phyloP scores from a whole-genome alignment of 495 filamentous ascomycete species.

The Tricharina praecox region DNA sequence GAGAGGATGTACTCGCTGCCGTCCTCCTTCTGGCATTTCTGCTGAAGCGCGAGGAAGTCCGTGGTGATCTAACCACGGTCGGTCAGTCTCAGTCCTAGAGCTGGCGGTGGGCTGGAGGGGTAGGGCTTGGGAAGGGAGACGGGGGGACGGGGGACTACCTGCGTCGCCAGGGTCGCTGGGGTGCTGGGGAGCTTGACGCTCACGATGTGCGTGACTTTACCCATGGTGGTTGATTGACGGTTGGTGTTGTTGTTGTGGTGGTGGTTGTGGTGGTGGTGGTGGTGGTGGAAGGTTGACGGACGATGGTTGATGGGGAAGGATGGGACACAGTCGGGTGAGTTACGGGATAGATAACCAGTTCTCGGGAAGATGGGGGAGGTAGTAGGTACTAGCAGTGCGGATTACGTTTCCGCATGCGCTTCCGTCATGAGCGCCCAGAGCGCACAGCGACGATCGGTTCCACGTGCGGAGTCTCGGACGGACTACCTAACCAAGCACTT shows the following conservation, averaged over 20 bases:
- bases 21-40: conserved; percentile 21
- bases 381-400: no score
- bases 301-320: no score
- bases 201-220: conserved; percentile 5
- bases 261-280: no score
- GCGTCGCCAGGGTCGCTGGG: not conserved
- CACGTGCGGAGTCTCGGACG: no score
- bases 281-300: not conserved
- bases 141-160: not conserved
- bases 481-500: no score
- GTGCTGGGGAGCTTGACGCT: not conserved
- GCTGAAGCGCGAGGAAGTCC: conserved; percentile 29
- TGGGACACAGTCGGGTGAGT: no score
- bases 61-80: conserved; percentile 18
- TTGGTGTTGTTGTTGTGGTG: not conserved
- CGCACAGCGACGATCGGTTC: no score
- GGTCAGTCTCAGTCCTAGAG: no score
- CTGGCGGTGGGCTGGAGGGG: conserved; percentile 7
- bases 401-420: no score
- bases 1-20: conserved; percentile 38
- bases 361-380: no score
- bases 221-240: not conserved
- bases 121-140: not conserved
- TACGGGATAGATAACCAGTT: no score
- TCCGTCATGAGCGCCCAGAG: no score